These are phyloP conservation scores for Carex pumila DNA, from an alignment of 176 grass and related monocot species.

Conservation along the genomic window DNA sequence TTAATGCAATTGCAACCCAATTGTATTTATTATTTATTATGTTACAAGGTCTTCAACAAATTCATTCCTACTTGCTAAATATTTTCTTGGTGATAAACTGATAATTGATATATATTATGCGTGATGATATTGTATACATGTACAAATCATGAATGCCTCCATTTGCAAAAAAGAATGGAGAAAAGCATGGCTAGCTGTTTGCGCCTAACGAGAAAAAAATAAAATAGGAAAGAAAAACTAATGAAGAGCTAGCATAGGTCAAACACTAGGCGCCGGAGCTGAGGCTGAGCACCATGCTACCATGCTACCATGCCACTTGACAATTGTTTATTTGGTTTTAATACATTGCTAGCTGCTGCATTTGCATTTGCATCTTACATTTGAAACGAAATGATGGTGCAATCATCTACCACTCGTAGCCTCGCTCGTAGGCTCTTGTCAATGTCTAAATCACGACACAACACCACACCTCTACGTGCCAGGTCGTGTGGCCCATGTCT, in stretches of 20 bases:
- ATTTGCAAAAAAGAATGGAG: neutral
- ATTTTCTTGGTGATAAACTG: no score
- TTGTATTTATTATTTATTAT: no score
- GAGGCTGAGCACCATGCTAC: neutral
- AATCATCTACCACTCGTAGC: slow-evolving; percentile 4
- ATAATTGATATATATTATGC: no score
- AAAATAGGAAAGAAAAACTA: neutral
- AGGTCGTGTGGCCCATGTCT: neutral
- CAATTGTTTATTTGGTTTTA: neutral
- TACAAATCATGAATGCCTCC: neutral
- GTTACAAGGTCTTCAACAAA: no score
- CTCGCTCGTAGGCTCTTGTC: neutral
- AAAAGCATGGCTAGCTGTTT: no score
- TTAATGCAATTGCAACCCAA: neutral
- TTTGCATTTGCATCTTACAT: neutral
- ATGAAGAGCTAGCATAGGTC: slow-evolving; percentile 4
- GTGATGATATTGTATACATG: neutral
- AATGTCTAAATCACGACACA: slow-evolving; percentile 10
- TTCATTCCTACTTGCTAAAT: no score
- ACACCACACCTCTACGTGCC: neutral
- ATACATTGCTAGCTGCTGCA: neutral
- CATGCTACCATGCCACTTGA: neutral
- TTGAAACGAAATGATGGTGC: slow-evolving; percentile 14
- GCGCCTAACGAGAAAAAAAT: neutral
- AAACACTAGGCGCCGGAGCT: neutral